Base-by-base conservation (phyloP, 2,329 filamentous ascomycete genomes). In the Pyrenophora seminiperda region DNA sequence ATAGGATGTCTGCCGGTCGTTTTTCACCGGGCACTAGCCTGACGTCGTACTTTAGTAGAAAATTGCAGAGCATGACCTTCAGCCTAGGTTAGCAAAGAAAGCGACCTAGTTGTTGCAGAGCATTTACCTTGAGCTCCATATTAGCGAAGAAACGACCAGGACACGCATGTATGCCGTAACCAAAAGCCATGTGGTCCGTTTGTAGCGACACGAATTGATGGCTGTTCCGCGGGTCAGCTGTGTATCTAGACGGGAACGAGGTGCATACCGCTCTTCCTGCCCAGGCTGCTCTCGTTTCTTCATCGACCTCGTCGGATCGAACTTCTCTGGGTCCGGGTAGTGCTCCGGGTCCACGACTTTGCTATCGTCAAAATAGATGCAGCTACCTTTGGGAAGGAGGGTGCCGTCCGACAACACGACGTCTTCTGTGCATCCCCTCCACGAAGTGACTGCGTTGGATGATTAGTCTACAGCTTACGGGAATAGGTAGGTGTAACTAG, bases 111-210 rank as follows among this genome's bases (percentile, higher is more conserved):
- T n/a, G n/a, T n/a, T n/a, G n/a, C n/a, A n/a, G n/a, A n/a, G n/a
- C n/a, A n/a, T n/a, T n/a, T n/a, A n/a, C n/a, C n/a, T n/a, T 41
- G 1, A 32, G 7, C 27, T 41, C 27, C 0, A 19, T 20, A n/a
- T 14, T 15, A n/a, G 27, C 39, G 11, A 41, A 41, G 17, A 41
- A 41, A 9, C 39, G 39, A 32, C 39, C 39, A 19, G 39, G 39
- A 6, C 39, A 41, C 6, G 39, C 39, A 14, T 41, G 39, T 10
- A 30, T 13, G 7, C 39, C 39, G 27, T 41, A 17, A 14, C 39
- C 39, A 31, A 41, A 41, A 6, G 15, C 11, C 11, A 32, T n/a
- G 13, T 30, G 29, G 3, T 30, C 24, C 5, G 39, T 7, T 9
- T 11, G 27, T 14, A 14, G 17, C 4, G 2, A 19, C 22, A 22